Evolutionary conservation across 495 filamentous ascomycete species (phyloP).

Genomic region (Aspergillus biplanus): DNA sequence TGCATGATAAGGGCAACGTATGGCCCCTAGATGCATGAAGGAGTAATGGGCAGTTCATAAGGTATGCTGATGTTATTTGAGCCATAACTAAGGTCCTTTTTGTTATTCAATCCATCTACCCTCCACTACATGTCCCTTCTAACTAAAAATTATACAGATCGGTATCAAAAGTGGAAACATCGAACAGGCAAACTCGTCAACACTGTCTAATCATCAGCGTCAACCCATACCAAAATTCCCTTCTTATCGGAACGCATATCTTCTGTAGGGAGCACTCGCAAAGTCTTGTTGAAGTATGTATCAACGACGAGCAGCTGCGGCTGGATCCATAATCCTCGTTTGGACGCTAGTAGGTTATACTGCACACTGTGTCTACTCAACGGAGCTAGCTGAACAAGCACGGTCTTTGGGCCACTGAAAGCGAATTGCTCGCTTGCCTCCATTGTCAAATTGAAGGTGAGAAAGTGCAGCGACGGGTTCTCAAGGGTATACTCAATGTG

Average conservation of each 20-base stretch:
- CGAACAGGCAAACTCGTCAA: not conserved
- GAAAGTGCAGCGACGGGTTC: conserved; percentile 90
- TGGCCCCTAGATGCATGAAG: conserved; percentile 27
- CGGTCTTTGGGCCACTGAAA: conserved; percentile 85
- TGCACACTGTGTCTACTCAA: conserved; percentile 69
- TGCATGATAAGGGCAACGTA: conserved; percentile 37
- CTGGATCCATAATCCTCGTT: conserved; percentile 69
- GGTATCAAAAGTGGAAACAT: not conserved
- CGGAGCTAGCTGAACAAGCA: conserved; percentile 75
- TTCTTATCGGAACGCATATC: conserved; percentile 76
- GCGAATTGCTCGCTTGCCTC: conserved; percentile 91
- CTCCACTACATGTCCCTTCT: not conserved
- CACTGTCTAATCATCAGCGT: conserved; percentile 46
- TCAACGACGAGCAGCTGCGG: conserved; percentile 78
- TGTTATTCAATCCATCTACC: not conserved
- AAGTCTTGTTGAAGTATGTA: conserved; percentile 84
- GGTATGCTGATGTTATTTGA: not conserved
- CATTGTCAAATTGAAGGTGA: conserved; percentile 90
- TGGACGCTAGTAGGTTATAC: conserved; percentile 67
- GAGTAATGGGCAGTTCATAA: not conserved
- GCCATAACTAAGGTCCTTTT: no score
- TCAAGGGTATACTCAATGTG: conserved; percentile 76
- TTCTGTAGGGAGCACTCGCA: conserved; percentile 72
- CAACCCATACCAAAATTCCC: conserved; percentile 70
- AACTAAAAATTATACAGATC: conserved; percentile 1